Evolutionary conservation across 2,329 filamentous ascomycete species (phyloP), one percentile per base, ranked within the genome.

Genomic region (Bisporella sp.): DNA sequence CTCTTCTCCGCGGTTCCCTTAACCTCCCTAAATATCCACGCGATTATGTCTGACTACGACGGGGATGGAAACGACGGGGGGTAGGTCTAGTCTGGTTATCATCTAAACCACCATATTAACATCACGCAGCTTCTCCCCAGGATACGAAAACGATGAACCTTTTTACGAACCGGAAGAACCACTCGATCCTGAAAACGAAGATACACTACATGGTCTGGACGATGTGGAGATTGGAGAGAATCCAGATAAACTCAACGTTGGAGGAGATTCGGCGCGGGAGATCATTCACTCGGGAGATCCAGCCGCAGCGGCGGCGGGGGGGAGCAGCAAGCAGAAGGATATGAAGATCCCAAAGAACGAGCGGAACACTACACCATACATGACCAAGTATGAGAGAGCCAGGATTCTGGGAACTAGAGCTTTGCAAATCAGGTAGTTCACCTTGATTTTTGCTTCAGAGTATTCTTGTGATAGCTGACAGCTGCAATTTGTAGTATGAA

Each of bases 351-450:
- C 90, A 50, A 87, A 89, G 59, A 87, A 91, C 59, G 81, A 95
- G 71, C 83, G 93, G 62, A 87, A 82, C 29, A 99, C 93, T 6
- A 99, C 93, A 31, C 93, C 92, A 2, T 99, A 96, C 73, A 95
- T 99, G 92, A 99, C 93, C 59, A 99, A 99, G 74, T 99, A 99
- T 72, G 93, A 99, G 77, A 82, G 85, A 62, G 93, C 93, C 56
- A 84, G 93, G 65, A 92, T 99, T 53, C 73, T 99, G 57, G 93
- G 93, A 45, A 97, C 93, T 40, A 79, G 93, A 59, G 93, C 93
- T 40, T 71, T 97, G 66, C 93, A 99, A 71, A 97, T 99, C 66
- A 96, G 89, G 89, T 95, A 70, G 49, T 81, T 61, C 21, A 11
- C 46, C 41, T 40, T n/a, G 13, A 44, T 31, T 6, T 11, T 28